Evolutionary conservation across 768 basidiomycete genomes (phyloP), one percentile per base, ranked within the genome.

Genomic region (Suillus brevipes): DNA sequence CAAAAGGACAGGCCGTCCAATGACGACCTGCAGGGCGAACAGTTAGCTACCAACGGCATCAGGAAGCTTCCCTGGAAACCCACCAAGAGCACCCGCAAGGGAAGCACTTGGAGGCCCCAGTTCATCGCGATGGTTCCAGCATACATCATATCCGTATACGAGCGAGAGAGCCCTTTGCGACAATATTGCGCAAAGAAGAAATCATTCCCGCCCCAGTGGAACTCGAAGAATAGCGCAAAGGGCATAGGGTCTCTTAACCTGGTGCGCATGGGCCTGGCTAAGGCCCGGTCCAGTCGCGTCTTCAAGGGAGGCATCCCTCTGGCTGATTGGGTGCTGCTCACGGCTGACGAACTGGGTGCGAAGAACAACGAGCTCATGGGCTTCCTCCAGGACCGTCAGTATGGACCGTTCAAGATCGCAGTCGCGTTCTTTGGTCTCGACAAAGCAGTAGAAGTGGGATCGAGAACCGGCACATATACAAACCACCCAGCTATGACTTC

Each of bases 11-110:
- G 18, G 42, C 42, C 42, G 0, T 7, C 6, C 14, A 16, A 43
- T 16, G 6, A 1, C 18, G 6, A 18, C 16, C 2, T 43, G 6
- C 6, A 6, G 6, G 13, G 18, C 6, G 42, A 43, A 18, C 16
- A 3, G 1, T 4, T 16, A 0, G 3, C 16, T 16, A 43, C 42
- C 16, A 1, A 18, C 0, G 42, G 16, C 2, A 2, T 43, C 6
- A 43, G 42, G 6, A 1, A 3, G 6, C 16, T 43, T 7, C 42
- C 42, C 6, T 43, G 42, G 42, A 43, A 18, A 2, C 6, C 42
- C 18, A 43, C 18, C 42, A 43, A 18, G 1, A 5, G 42, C 6
- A 6, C 16, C 0, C 1, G 42, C 6, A 43, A 43, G 42, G 42
- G 42, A 18, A 16, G 42, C 42, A 43, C 18, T 6, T 43, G 42